These are phyloP conservation scores for Flaveria linearis DNA, from an alignment of 129 eudicot genomes.

Conservation along the genomic window DNA sequence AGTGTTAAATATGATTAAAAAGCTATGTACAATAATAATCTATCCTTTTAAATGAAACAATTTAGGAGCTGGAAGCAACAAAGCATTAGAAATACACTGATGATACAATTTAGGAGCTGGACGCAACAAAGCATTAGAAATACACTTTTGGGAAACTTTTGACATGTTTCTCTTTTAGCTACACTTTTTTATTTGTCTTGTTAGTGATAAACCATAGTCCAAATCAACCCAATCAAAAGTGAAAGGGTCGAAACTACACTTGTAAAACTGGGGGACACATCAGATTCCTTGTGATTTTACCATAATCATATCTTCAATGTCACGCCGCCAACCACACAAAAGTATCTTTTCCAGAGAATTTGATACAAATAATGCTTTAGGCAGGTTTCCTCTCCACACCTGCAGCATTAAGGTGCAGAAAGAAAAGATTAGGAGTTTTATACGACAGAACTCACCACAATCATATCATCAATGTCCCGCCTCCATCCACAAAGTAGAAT, in stretches of 20 bases:
- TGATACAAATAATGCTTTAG: slow-evolving; percentile 57
- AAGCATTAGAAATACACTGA: neutral
- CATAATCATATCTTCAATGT: slow-evolving; percentile 89
- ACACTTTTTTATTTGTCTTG: neutral
- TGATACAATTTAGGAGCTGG: neutral
- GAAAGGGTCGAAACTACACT: neutral
- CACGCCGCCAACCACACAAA: slow-evolving; percentile 91
- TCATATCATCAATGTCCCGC: slow-evolving; percentile 98
- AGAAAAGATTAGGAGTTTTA: slow-evolving; percentile 65
- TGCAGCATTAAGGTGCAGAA: slow-evolving; percentile 81
- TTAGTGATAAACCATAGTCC: neutral
- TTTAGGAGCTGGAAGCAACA: no score
- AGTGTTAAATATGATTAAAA: neutral
- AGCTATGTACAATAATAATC: neutral
- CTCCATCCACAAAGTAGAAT: slow-evolving; percentile 99
- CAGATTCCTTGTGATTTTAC: slow-evolving; percentile 54
- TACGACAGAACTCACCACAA: slow-evolving; percentile 80
- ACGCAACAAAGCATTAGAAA: neutral
- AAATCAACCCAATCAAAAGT: neutral
- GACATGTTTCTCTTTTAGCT: neutral
- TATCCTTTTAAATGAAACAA: no score
- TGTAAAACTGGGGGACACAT: slow-evolving; percentile 20
- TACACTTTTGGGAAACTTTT: neutral
- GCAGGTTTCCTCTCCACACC: slow-evolving; percentile 80
- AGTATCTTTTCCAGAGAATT: slow-evolving; percentile 75